Conservation (phyloP, 2,329 filamentous ascomycete species). For the Pezicula rhizophila region DNA sequence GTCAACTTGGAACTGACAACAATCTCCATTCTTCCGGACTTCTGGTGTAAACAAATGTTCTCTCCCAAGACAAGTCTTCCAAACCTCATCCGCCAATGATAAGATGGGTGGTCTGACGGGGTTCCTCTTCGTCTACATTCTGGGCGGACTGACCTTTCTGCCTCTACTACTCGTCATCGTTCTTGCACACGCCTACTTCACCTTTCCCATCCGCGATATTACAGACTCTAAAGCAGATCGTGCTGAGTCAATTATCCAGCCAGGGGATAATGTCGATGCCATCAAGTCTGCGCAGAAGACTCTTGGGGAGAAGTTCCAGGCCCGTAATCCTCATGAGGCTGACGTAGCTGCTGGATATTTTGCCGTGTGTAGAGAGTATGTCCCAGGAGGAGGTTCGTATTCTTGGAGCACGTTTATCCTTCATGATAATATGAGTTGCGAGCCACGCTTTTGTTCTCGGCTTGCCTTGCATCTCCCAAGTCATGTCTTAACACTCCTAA, state of each 20-base stretch:
- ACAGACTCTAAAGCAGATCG: conserved; percentile 27
- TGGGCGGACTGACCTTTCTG: conserved; percentile 84
- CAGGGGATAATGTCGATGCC: conserved; percentile 58
- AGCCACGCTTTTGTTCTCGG: too few species aligned
- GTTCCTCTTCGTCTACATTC: conserved; percentile 70
- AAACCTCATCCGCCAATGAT: conserved; percentile 5
- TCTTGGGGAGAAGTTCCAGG: conserved; percentile 55
- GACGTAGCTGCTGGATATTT: conserved; percentile 90
- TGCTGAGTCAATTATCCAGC: conserved; percentile 42
- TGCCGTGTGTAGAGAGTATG: conserved; percentile 89
- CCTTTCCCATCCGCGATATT: conserved; percentile 51
- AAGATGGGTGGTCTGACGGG: conserved; percentile 25
- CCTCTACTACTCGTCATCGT: conserved; percentile 61
- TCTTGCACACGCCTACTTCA: conserved; percentile 62
- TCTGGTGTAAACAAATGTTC: not conserved
- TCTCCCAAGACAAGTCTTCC: not conserved
- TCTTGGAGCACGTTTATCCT: too few species aligned
- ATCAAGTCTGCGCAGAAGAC: conserved; percentile 56
- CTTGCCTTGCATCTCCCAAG: too few species aligned
- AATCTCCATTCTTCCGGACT: too few species aligned
- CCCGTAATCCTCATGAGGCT: conserved; percentile 51
- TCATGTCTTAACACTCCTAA: too few species aligned
- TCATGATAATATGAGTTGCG: too few species aligned
- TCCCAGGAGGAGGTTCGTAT: conserved; percentile 58
- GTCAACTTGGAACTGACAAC: too few species aligned